Base-by-base conservation (phyloP, 805 yeast species). In the Blastobotrys mokoenaii region DNA sequence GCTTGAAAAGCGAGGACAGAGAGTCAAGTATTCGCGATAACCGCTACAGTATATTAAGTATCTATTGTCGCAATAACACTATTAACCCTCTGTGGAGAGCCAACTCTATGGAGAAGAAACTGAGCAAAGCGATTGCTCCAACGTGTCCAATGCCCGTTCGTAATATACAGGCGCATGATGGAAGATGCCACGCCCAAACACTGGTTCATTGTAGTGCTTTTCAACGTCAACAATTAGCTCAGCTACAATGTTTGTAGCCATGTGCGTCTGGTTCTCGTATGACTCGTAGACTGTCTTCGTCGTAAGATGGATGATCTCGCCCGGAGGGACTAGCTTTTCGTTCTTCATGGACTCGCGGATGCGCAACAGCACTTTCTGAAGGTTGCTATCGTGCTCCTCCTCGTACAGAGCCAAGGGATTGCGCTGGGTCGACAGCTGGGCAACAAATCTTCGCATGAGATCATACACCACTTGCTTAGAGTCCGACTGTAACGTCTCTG, bases 301-400 rank as follows among this genome's bases (percentile, higher is more conserved):
- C 15, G 56, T 53, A 32, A 62, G 35, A 36, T 61, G 64, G 42
- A 59, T 61, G 9, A 62, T 56, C n/a, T 54, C 54, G 1, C 66
- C 66, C 0, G 66, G 66, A 4, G 66, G 66, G 1, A 60, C 57
- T 10, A 62, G 55, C 46, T 62, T 62, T 43, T 62, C 65, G 43
- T 51, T 51, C 31, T 51, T 51, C 66, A 62, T 62, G 11, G 47
- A 50, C 3, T 48, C 51, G 4, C 65, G 51, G 10, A 62, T 48
- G n/a, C 53, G 53, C 38, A 52, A 49, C n/a, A 62, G 47, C 30
- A 59, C 53, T 6, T 51, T 40, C 55, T 54, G 53, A 14, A 59
- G 49, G 33, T 57, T 58, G 41, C 59, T 59, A 22, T 58, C 61
- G 37, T 51, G 49, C 40, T 53, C 50, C 10, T 53, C 49, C 27